Evolutionary conservation across 176 grass and related monocot genomes (phyloP).

Genomic region (Zea mays): DNA sequence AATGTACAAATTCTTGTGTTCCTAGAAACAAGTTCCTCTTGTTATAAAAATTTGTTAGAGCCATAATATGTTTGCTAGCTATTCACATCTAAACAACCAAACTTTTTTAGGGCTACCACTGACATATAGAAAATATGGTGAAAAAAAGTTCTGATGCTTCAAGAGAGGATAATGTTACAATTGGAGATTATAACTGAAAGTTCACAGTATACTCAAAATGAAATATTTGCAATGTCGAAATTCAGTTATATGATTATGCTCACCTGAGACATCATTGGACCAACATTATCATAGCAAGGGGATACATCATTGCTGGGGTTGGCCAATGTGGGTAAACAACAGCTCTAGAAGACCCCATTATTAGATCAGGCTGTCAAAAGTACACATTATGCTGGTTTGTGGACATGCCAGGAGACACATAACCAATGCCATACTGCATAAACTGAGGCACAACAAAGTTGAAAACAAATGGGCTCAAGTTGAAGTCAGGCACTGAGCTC

Average conservation of each 20-base stretch:
- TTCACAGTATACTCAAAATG: constrained; percentile 1
- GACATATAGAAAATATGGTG: neutral
- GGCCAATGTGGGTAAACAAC: constrained; percentile 76
- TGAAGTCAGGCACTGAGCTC: constrained; percentile 46
- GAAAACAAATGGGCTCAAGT: constrained; percentile 49
- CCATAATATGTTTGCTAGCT: too few relatives aligned
- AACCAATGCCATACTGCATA: constrained; percentile 62
- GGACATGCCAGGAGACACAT: constrained; percentile 55
- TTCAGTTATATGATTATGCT: neutral
- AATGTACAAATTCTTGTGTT: too few relatives aligned
- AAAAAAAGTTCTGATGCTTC: neutral
- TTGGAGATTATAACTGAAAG: neutral
- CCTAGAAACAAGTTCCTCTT: too few relatives aligned
- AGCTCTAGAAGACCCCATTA: constrained; percentile 51
- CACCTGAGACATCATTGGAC: constrained; percentile 75
- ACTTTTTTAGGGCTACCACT: neutral
- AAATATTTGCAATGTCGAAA: constrained; percentile 1
- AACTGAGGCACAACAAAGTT: constrained; percentile 58
- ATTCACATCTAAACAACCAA: neutral
- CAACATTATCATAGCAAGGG: constrained; percentile 75
- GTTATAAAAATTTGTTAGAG: too few relatives aligned
- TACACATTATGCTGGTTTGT: constrained; percentile 66
- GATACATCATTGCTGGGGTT: constrained; percentile 72
- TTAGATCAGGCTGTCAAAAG: constrained; percentile 59
- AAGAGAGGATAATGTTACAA: neutral